Conservation (phyloP, 2,329 filamentous ascomycete species). For the Fusarium tanahbumbuense region DNA sequence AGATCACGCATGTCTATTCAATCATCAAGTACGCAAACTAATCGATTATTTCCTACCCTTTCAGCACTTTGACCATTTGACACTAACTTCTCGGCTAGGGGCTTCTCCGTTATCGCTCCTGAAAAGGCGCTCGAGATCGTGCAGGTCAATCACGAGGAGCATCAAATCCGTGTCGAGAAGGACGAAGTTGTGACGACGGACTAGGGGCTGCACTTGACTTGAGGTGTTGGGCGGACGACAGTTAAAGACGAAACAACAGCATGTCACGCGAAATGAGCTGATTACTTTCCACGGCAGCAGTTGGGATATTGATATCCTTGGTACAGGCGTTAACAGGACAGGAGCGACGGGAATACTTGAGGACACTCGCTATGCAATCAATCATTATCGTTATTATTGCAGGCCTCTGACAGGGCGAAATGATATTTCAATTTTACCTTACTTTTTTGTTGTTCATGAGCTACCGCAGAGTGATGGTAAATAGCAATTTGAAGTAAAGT, state of each 20-base stretch:
- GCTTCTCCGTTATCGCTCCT: slow-evolving; percentile 80
- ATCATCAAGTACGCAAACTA: slow-evolving; percentile 69
- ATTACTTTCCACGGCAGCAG: slow-evolving; percentile 6
- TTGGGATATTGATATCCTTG: slow-evolving; percentile 29
- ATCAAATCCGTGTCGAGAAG: slow-evolving; percentile 73
- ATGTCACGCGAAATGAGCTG: slow-evolving; percentile 26
- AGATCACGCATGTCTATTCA: slow-evolving; percentile 82
- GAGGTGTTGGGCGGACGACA: slow-evolving; percentile 9
- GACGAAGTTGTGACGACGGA: slow-evolving; percentile 72
- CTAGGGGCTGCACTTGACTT: slow-evolving; percentile 6
- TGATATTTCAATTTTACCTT: background rate
- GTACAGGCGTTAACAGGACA: slow-evolving; percentile 37
- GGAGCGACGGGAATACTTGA: slow-evolving; percentile 29
- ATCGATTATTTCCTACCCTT: background rate
- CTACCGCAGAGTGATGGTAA: background rate
- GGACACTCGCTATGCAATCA: slow-evolving; percentile 34
- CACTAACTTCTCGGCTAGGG: slow-evolving; percentile 62
- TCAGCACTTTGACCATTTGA: background rate
- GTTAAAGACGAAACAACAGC: slow-evolving; percentile 18
- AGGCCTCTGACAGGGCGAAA: slow-evolving; percentile 4
- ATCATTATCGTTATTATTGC: slow-evolving; percentile 4
- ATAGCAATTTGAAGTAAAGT: background rate
- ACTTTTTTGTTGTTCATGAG: background rate
- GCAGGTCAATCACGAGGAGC: slow-evolving; percentile 66
- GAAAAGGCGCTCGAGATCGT: slow-evolving; percentile 76